Evolutionary conservation across 75 land plant genomes (phyloP).

Genomic region (Sequoiadendron giganteum): DNA sequence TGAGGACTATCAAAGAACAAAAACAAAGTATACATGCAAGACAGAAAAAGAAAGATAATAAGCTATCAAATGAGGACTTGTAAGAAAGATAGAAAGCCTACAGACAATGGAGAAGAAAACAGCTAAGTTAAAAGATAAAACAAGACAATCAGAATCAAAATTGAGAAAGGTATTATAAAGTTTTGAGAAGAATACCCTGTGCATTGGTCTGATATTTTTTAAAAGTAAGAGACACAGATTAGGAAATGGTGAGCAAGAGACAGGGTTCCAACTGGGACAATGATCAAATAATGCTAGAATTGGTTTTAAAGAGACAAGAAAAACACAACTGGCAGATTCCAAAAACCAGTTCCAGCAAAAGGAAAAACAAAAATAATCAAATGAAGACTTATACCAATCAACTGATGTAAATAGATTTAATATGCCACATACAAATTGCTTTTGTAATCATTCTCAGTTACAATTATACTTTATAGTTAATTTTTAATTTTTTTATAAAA

Average conservation of each 20-base stretch:
- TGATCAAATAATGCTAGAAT: background rate
- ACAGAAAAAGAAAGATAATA: background rate
- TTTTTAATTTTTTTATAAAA: no score
- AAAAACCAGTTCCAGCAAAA: background rate
- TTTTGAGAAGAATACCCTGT: background rate
- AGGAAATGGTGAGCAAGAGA: background rate
- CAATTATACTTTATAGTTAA: no score
- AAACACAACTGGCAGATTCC: background rate
- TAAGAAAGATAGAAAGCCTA: background rate
- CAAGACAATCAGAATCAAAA: background rate
- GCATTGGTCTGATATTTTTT: background rate
- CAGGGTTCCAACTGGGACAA: background rate
- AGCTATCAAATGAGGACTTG: background rate
- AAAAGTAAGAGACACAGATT: background rate
- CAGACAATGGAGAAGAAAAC: background rate
- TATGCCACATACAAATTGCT: background rate
- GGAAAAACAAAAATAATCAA: background rate
- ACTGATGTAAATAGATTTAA: background rate
- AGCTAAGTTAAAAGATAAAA: background rate
- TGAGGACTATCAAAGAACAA: background rate
- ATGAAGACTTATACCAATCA: background rate
- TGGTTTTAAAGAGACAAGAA: background rate
- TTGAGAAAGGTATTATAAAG: background rate
- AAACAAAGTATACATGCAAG: background rate
- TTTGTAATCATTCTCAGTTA: background rate